Conservation (phyloP, 495 filamentous ascomycete species). For the Geopyxis carbonaria region DNA sequence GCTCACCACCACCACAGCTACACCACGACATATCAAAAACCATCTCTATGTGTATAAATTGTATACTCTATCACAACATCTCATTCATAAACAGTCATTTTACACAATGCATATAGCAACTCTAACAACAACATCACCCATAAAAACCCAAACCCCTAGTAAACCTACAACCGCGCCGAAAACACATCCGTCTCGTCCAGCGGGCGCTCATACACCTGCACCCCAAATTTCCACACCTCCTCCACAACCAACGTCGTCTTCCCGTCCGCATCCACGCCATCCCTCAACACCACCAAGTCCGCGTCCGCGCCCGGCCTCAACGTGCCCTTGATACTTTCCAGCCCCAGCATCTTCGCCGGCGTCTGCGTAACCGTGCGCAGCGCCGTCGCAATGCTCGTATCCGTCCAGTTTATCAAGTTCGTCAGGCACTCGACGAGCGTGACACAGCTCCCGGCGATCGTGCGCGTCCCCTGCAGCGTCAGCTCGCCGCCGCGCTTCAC, state of each 20-base stretch:
- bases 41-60: too few relatives aligned
- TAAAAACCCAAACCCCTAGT: too few relatives aligned
- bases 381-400: constrained; percentile 43
- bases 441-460: constrained; percentile 55
- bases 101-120: too few relatives aligned
- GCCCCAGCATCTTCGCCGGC: constrained; percentile 55
- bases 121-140: too few relatives aligned
- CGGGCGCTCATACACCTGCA: constrained; percentile 8
- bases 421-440: constrained; percentile 64
- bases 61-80: too few relatives aligned
- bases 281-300: constrained; percentile 55
- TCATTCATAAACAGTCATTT: too few relatives aligned
- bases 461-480: constrained; percentile 50
- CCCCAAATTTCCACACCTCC: constrained; percentile 67
- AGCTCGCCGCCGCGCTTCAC: constrained; percentile 50
- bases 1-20: too few relatives aligned
- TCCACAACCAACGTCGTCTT: constrained; percentile 42
- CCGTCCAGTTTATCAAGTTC: constrained; percentile 60
- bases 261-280: constrained; percentile 30
- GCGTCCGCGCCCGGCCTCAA: constrained; percentile 58
- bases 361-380: constrained; percentile 53
- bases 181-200: too few relatives aligned
- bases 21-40: too few relatives aligned
- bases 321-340: constrained; percentile 48
- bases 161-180: too few relatives aligned